These are phyloP conservation scores for Pholiota microspora DNA, from an alignment of 768 basidiomycete species.

Conservation along the genomic window DNA sequence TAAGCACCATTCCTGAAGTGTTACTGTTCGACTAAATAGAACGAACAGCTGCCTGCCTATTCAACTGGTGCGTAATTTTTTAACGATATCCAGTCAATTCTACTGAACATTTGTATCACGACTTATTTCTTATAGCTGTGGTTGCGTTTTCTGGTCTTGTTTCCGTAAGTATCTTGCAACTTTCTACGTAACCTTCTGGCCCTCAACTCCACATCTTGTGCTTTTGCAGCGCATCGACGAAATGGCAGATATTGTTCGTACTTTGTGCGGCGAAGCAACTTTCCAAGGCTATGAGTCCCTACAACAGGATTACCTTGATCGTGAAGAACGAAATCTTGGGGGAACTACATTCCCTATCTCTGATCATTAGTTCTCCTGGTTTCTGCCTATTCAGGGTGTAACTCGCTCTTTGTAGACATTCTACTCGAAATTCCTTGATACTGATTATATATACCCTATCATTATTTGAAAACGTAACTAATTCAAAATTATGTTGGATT, in stretches of 20 bases:
- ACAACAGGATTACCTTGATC: conserved; percentile 34
- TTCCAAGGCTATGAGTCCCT: conserved; percentile 37
- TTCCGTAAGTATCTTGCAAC: conserved; percentile 23
- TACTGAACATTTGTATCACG: too few species aligned
- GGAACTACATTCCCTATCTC: background rate
- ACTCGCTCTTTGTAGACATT: too few species aligned
- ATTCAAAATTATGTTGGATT: too few species aligned
- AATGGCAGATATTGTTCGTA: conserved; percentile 34
- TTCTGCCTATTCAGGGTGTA: too few species aligned
- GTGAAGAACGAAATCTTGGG: conserved; percentile 27
- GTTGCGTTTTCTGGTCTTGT: conserved; percentile 40
- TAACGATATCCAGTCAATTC: background rate
- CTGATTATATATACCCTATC: too few species aligned
- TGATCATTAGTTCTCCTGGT: background rate
- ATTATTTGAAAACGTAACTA: too few species aligned
- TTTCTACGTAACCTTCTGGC: background rate
- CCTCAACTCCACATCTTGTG: background rate
- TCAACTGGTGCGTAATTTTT: conserved; percentile 30
- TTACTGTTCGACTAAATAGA: conserved; percentile 19
- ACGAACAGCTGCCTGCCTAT: conserved; percentile 42
- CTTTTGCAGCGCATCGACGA: conserved; percentile 36
- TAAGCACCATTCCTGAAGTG: too few species aligned
- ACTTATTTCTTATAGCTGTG: conserved; percentile 28
- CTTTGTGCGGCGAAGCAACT: conserved; percentile 39
- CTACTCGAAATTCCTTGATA: too few species aligned